phyloP scores from a whole-genome alignment of 192 early-diverging fungal species.

The Coemansia sp. region DNA sequence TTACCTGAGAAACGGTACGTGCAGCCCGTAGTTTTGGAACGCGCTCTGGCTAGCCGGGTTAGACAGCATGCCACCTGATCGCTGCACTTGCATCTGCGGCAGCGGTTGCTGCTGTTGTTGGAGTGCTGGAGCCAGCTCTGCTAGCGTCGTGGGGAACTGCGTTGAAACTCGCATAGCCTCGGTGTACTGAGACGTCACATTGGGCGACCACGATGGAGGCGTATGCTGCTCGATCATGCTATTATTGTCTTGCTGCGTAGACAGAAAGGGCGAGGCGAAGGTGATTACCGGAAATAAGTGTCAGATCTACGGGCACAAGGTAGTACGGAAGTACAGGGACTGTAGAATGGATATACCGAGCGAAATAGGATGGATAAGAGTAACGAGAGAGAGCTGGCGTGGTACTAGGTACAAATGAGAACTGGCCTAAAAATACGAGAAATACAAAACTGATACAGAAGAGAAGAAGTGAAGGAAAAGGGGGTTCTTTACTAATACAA shows the following conservation, averaged over 20 bases:
- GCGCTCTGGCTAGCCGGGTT: conserved; percentile 9
- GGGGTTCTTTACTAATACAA: not conserved
- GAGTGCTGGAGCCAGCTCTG: not conserved
- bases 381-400: not conserved
- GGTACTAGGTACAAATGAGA: not conserved
- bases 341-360: not conserved
- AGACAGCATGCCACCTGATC: conserved; percentile 3
- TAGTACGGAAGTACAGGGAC: not conserved
- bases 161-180: not conserved
- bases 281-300: not conserved
- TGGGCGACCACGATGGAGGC: conserved; percentile 11
- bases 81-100: conserved; percentile 1
- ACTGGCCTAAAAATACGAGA: not conserved
- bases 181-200: conserved; percentile 6
- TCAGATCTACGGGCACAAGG: not conserved
- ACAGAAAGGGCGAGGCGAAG: not conserved
- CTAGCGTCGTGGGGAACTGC: conserved; percentile 4
- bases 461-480: not conserved
- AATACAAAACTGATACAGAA: not conserved
- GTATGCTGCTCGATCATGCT: conserved; percentile 20
- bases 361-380: not conserved
- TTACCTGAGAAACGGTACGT: conserved; percentile 37
- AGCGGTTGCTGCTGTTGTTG: not conserved
- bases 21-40: conserved; percentile 36
- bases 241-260: not conserved